These are phyloP conservation scores for Lasiosphaeria miniovina DNA, from an alignment of 495 filamentous ascomycete genomes.

Conservation along the genomic window DNA sequence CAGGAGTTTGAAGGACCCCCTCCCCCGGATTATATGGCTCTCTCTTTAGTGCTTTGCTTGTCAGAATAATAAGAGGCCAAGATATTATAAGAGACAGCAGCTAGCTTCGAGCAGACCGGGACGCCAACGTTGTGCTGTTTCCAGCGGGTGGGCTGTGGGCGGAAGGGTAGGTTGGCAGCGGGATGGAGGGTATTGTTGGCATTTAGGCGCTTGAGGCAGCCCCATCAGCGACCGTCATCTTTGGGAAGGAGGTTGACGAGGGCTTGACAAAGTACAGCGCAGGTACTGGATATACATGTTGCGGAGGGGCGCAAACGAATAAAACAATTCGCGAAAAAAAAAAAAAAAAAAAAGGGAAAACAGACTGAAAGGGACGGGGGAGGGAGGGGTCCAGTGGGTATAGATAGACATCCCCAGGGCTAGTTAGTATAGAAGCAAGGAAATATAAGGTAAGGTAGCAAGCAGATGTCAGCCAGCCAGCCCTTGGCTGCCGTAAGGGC, in stretches of 20 bases:
- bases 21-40: neutral
- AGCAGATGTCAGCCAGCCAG: neutral
- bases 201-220: slow-evolving; percentile 31
- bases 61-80: neutral
- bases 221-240: slow-evolving; percentile 30
- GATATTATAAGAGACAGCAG: neutral
- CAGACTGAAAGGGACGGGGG: too few relatives aligned
- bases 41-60: neutral
- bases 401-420: neutral
- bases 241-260: slow-evolving; percentile 28
- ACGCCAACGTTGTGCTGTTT: slow-evolving; percentile 13
- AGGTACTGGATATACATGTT: slow-evolving; percentile 7
- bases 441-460: slow-evolving; percentile 13
- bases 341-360: slow-evolving; percentile 1
- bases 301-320: neutral
- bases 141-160: neutral
- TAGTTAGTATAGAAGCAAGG: slow-evolving; percentile 12
- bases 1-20: slow-evolving; percentile 1
- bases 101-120: slow-evolving; percentile 13
- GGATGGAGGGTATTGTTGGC: slow-evolving; percentile 20
- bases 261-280: slow-evolving; percentile 8
- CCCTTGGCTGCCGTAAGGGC: neutral
- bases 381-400: slow-evolving; percentile 3
- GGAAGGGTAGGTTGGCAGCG: slow-evolving; percentile 5
- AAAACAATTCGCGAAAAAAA: neutral